These are phyloP conservation scores for Agarophyton chilense DNA, from an alignment of 23 red algal genomes.

Conservation along the genomic window DNA sequence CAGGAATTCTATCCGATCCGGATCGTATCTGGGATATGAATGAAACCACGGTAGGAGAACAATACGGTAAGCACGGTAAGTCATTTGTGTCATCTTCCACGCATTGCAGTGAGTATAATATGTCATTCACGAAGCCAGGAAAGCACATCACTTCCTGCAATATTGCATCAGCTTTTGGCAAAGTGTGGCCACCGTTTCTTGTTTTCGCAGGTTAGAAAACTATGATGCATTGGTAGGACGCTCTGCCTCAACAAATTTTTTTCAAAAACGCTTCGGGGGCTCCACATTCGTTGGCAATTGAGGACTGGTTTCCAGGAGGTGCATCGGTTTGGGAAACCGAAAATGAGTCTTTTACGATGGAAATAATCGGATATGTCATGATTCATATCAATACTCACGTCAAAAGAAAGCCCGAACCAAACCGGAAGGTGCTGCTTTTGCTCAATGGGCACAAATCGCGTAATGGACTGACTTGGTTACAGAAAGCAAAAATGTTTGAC, in stretches of 20 bases:
- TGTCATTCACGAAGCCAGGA: neutral
- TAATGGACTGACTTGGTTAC: neutral
- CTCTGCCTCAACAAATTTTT: neutral
- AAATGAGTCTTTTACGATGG: neutral
- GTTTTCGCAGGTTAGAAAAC: neutral
- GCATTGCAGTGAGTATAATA: neutral
- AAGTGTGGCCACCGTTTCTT: neutral
- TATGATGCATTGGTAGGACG: neutral
- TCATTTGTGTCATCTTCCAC: neutral
- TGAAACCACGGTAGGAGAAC: neutral
- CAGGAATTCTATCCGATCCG: neutral
- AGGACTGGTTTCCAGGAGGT: neutral
- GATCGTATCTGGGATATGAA: neutral
- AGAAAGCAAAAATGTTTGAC: neutral
- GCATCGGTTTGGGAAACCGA: neutral
- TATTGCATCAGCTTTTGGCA: neutral
- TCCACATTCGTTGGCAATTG: neutral
- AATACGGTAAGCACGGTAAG: neutral
- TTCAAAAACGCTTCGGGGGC: neutral
- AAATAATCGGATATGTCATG: too few relatives aligned
- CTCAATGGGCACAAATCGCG: constrained; percentile 10
- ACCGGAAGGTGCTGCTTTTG: neutral
- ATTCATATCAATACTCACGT: neutral
- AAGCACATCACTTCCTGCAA: neutral
- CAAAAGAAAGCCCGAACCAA: neutral